These are phyloP conservation scores for Yamadazyma mexicana DNA, from an alignment of 1,139 yeast genomes.

Conservation along the genomic window DNA sequence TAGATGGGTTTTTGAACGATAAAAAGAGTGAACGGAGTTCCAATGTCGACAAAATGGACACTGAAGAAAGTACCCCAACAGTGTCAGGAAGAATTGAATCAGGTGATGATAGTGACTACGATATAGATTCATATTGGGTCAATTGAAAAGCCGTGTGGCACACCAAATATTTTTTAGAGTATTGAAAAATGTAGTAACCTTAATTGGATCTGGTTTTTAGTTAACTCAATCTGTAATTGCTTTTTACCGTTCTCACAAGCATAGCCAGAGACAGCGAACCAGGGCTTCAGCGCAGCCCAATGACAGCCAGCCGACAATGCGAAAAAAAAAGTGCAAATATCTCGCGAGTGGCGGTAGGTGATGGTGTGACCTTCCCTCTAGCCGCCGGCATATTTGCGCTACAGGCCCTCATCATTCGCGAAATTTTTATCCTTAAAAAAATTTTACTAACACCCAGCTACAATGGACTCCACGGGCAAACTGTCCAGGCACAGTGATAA, in stretches of 20 bases:
- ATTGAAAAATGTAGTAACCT: no score
- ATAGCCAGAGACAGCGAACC: no score
- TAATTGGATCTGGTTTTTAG: neutral
- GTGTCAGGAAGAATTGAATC: neutral
- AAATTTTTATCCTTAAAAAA: constrained; percentile 3
- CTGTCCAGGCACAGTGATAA: constrained; percentile 21
- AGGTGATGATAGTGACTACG: constrained; percentile 4
- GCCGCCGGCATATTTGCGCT: neutral
- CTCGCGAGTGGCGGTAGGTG: neutral
- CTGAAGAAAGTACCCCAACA: neutral
- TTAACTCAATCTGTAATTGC: neutral
- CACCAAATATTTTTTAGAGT: no score
- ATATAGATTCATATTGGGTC: constrained; percentile 5
- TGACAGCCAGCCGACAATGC: no score
- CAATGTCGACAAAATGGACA: neutral
- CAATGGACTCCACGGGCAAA: constrained; percentile 3
- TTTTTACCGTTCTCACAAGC: no score
- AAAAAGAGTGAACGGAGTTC: neutral
- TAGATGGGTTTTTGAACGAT: constrained; percentile 2
- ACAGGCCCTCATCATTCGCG: neutral
- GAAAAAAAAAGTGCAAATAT: no score
- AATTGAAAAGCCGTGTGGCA: no score
- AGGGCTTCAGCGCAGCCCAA: neutral
- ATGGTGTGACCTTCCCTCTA: neutral
- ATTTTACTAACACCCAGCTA: neutral